A percentile compares a stretch with the other conserved stretches of the same genome.
phyloP scores from a whole-genome alignment of 148 eudicot genomes.

The Silene uniflora region DNA sequence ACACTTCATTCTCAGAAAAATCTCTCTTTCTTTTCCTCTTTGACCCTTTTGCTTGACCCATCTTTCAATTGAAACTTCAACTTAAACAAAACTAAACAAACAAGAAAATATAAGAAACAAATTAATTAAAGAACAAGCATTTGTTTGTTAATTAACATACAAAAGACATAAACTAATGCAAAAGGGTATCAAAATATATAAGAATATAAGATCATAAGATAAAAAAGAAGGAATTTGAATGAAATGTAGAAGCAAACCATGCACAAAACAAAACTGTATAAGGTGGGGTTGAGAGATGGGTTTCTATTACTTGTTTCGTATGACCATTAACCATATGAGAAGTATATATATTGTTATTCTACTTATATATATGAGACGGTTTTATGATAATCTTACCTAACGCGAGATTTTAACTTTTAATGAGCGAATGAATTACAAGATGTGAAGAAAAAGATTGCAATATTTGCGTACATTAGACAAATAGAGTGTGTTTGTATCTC shows the following conservation, averaged over 20 bases:
- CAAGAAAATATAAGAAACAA: constrained; percentile 9
- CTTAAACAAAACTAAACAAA: constrained; percentile 27
- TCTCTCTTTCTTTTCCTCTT: constrained; percentile 62
- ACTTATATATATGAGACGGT: too few species aligned
- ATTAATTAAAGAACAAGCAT: constrained; percentile 16
- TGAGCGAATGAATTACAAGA: not conserved
- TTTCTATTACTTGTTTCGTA: constrained; percentile 1
- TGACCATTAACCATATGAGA: not conserved
- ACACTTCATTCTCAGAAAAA: constrained; percentile 52
- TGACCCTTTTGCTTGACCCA: constrained; percentile 70
- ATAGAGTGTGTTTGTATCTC: too few species aligned
- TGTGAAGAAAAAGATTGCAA: constrained; percentile 26
- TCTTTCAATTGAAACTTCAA: constrained; percentile 49
- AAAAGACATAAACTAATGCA: constrained; percentile 11
- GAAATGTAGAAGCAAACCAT: constrained; percentile 30
- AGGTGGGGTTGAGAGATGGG: constrained; percentile 30
- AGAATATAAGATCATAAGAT: not conserved
- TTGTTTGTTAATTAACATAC: constrained; percentile 6
- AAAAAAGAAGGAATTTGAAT: constrained; percentile 23
- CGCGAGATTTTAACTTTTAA: not conserved
- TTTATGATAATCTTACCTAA: too few species aligned
- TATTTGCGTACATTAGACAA: too few species aligned
- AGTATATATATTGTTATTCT: not conserved
- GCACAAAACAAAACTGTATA: constrained; percentile 21
- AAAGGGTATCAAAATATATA: not conserved